Conservation (phyloP, 768 basidiomycete species). For the Grammothele lineata region DNA sequence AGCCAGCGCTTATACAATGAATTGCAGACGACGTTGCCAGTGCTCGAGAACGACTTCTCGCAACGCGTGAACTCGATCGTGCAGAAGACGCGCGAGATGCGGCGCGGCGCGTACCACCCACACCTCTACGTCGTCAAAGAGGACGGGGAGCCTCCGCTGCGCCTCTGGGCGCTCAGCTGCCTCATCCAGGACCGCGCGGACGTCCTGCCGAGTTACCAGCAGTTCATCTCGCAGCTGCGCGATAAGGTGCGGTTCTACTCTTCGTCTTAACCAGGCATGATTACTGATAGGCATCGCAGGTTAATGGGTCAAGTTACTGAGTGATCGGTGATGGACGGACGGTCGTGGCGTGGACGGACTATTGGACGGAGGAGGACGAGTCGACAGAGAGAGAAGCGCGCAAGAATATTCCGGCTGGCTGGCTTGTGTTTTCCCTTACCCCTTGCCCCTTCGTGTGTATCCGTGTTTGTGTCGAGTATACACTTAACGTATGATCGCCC, state of each 20-base stretch:
- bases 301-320: constrained; percentile 23
- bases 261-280: background rate
- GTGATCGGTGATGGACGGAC: background rate
- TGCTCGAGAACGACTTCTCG: constrained; percentile 92
- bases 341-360: background rate
- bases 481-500: no score
- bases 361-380: background rate
- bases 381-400: background rate
- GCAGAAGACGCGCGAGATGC: constrained; percentile 92
- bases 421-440: no score
- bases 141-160: constrained; percentile 91
- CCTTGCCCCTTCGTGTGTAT: no score
- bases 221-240: constrained; percentile 86
- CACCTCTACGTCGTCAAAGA: constrained; percentile 97
- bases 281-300: constrained; percentile 1
- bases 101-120: constrained; percentile 88
- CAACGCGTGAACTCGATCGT: constrained; percentile 92
- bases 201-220: constrained; percentile 91
- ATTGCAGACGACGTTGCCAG: constrained; percentile 80
- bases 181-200: constrained; percentile 97
- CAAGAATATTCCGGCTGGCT: no score
- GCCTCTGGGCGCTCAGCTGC: constrained; percentile 92
- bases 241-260: constrained; percentile 60
- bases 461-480: no score
- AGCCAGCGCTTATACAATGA: no score